Conservation (phyloP, 2,329 filamentous ascomycete genomes). For the Aciculosporium take region DNA sequence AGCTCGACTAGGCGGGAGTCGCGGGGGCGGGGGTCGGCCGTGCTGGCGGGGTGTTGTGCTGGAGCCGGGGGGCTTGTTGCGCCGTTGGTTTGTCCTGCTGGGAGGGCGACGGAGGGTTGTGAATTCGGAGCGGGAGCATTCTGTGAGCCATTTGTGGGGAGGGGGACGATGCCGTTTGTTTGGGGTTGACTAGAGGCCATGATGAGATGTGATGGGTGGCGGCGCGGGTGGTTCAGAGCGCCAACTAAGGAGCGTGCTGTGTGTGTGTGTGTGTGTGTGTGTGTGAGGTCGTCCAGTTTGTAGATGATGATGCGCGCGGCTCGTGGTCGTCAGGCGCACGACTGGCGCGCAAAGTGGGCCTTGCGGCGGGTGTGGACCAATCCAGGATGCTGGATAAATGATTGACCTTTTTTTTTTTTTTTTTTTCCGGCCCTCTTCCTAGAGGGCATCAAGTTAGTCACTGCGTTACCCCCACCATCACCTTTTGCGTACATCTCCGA, state of each 20-base stretch:
- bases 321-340: too few relatives aligned
- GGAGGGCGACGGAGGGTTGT: constrained; percentile 18
- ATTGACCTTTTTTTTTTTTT: too few relatives aligned
- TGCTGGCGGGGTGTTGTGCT: constrained; percentile 19
- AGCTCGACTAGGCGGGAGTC: constrained; percentile 70
- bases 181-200: constrained; percentile 31
- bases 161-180: constrained; percentile 37
- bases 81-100: constrained; percentile 15
- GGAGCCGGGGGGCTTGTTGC: constrained; percentile 11
- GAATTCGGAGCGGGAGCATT: constrained; percentile 18
- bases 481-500: constrained; percentile 1
- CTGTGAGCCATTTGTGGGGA: constrained; percentile 22
- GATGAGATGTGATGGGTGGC: constrained; percentile 3
- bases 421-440: too few relatives aligned
- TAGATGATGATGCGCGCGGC: too few relatives aligned
- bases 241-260: too few relatives aligned
- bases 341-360: too few relatives aligned
- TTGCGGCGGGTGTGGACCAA: too few relatives aligned
- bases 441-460: neutral
- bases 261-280: too few relatives aligned
- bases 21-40: constrained; percentile 47
- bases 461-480: neutral
- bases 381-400: too few relatives aligned
- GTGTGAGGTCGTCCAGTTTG: too few relatives aligned
- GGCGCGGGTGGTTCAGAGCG: neutral